Base-by-base conservation (phyloP, 306 rosid genomes). In the Lathyrus sativus region DNA sequence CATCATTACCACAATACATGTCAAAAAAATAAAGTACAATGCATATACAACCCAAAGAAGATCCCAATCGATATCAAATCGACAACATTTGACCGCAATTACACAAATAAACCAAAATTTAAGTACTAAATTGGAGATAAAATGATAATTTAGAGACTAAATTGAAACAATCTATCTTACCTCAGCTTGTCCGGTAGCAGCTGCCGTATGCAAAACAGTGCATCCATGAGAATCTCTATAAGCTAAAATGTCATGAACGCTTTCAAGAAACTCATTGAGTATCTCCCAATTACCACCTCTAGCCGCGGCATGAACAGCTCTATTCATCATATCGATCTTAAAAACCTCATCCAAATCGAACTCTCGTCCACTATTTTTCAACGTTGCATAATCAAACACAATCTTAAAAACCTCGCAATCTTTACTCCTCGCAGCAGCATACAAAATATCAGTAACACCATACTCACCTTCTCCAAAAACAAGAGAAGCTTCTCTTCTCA, bases 401-500 rank as follows among this genome's bases (percentile, higher is more conserved):
- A 86, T 28, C 77, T 79, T 73, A 13, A 92, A 92, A 6, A 88
- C 91, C 71, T 89, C 85, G 68, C 43, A 74, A 54, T 54, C 83
- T 62, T 82, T 83, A 72, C 96, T 88, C 72, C 95, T 86, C 0
- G 96, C 95, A 0, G 98, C 98, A 72, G 89, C 96, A 59, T 85
- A 92, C 0, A 92, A 71, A 4, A 89, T 74, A 18, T 92, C 98
- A 19, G 96, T 92, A 60, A 92, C 88, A 2, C 95, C 98, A 18
- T 86, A 92, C 68, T 92, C 98, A 51, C 95, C 96, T 78, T 89
- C 96, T 2, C 98, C 96, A 60, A 89, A 92, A 45, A 88, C 95
- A 11, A 92, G 80, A 35, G 75, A 74, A 39, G 84, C 89, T 68
- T 88, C 83, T 70, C 82, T 86, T 17, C 28, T 71, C n/a, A 92